These are phyloP conservation scores for Dictyostelium citrinum DNA, from an alignment of 78 protist species.

Conservation along the genomic window DNA sequence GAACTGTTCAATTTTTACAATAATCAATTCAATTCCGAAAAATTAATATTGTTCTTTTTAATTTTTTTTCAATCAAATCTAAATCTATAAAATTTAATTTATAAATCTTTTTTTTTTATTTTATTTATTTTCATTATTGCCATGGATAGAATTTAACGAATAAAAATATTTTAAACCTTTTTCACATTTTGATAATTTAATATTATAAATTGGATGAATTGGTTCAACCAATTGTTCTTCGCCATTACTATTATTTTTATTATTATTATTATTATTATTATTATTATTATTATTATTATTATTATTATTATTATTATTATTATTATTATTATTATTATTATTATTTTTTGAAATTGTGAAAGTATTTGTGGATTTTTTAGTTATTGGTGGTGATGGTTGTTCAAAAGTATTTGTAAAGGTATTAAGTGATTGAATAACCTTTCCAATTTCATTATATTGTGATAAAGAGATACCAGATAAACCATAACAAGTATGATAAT, in stretches of 20 bases:
- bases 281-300: not conserved
- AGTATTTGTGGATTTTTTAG: not conserved
- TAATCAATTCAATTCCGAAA: not conserved
- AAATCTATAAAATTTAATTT: too few species aligned
- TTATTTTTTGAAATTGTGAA: not conserved
- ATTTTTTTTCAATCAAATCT: too few species aligned
- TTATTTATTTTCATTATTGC: not conserved
- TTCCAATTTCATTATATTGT: constrained; percentile 75
- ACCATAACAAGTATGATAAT: constrained; percentile 96
- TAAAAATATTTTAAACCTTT: constrained; percentile 28
- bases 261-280: not conserved
- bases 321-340: not conserved
- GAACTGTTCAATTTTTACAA: not conserved
- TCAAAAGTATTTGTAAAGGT: constrained; percentile 8
- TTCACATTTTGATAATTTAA: constrained; percentile 9
- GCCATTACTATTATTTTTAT: not conserved
- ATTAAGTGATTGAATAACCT: not conserved
- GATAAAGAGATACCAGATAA: constrained; percentile 85
- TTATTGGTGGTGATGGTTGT: constrained; percentile 7
- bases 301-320: not conserved
- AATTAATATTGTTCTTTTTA: too few species aligned
- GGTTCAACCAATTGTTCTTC: constrained; percentile 2
- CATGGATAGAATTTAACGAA: not conserved
- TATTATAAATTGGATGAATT: constrained; percentile 63
- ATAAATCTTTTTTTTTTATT: too few species aligned